Evolutionary conservation across 2,329 filamentous ascomycete genomes (phyloP).

Genomic region (Fusarium nodosum): DNA sequence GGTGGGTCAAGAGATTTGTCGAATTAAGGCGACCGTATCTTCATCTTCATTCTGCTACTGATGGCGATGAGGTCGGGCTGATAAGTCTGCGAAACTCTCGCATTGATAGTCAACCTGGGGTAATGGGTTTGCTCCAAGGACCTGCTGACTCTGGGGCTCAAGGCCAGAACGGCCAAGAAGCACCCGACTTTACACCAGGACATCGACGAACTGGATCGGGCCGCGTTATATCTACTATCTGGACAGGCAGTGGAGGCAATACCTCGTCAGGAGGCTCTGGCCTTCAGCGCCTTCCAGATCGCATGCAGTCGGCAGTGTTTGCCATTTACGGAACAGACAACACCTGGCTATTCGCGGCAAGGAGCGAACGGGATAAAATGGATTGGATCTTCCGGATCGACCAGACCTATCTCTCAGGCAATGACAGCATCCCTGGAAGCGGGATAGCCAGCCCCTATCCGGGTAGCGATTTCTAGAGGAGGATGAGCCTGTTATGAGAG

Average conservation of each 20-base stretch:
- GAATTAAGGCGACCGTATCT: constrained; percentile 93
- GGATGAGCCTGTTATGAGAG: constrained; percentile 34
- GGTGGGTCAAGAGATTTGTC: constrained; percentile 93
- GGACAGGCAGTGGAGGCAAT: constrained; percentile 62
- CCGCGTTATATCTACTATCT: constrained; percentile 67
- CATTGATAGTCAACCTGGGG: constrained; percentile 92
- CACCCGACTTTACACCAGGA: constrained; percentile 58
- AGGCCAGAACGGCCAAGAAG: constrained; percentile 52
- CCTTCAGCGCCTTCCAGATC: constrained; percentile 67
- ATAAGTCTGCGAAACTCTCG: constrained; percentile 90
- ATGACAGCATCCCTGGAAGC: constrained; percentile 58
- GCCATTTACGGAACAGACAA: constrained; percentile 95
- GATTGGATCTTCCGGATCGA: constrained; percentile 98
- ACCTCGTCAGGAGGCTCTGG: constrained; percentile 52
- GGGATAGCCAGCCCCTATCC: constrained; percentile 55
- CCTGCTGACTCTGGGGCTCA: constrained; percentile 56
- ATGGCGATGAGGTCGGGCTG: constrained; percentile 90
- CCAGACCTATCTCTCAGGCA: constrained; percentile 74
- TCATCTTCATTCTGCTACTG: constrained; percentile 85
- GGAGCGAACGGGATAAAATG: constrained; percentile 91
- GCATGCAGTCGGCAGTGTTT: constrained; percentile 82
- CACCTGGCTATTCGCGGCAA: constrained; percentile 92
- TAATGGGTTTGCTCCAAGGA: constrained; percentile 79
- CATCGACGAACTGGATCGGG: constrained; percentile 66
- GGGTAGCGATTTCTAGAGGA: constrained; percentile 51